Conservation (phyloP, 2,329 filamentous ascomycete species). For the Calonectria hongkongensis region DNA sequence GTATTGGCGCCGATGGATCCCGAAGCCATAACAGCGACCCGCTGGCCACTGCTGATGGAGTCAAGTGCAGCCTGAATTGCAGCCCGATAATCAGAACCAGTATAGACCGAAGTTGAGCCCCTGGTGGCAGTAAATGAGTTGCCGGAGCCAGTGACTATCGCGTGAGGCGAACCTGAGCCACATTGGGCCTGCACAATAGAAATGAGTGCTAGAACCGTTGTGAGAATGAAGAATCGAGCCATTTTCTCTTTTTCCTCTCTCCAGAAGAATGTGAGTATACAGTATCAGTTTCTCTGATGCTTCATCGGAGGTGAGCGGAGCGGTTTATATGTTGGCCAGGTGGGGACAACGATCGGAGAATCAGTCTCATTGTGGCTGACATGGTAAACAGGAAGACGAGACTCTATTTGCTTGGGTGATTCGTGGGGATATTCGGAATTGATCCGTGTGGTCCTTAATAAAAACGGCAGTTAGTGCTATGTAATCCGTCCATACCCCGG, state of each 20-base stretch:
- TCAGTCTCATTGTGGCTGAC: too few relatives aligned
- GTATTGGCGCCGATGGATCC: conserved; percentile 73
- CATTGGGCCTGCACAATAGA: conserved; percentile 65
- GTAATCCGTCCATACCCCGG: not conserved
- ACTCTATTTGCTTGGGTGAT: not conserved
- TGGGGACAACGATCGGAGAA: not conserved
- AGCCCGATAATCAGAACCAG: conserved; percentile 71
- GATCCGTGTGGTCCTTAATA: not conserved
- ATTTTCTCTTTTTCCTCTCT: conserved; percentile 52
- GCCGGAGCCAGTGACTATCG: conserved; percentile 67
- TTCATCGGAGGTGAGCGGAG: not conserved
- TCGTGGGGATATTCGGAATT: conserved; percentile 27
- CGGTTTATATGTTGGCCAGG: not conserved
- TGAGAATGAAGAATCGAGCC: conserved; percentile 60
- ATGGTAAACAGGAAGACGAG: not conserved
- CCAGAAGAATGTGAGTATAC: not conserved
- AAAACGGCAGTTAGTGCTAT: not conserved
- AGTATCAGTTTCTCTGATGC: not conserved
- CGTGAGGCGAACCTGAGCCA: conserved; percentile 67
- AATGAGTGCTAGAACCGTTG: conserved; percentile 64
- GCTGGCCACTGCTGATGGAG: conserved; percentile 70
- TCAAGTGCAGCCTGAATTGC: conserved; percentile 74
- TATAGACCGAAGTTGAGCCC: conserved; percentile 68
- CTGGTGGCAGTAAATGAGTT: conserved; percentile 65
- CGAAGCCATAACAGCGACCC: conserved; percentile 72